Conservation (phyloP, 345 rosid species). For the Geranium rotundifolium region DNA sequence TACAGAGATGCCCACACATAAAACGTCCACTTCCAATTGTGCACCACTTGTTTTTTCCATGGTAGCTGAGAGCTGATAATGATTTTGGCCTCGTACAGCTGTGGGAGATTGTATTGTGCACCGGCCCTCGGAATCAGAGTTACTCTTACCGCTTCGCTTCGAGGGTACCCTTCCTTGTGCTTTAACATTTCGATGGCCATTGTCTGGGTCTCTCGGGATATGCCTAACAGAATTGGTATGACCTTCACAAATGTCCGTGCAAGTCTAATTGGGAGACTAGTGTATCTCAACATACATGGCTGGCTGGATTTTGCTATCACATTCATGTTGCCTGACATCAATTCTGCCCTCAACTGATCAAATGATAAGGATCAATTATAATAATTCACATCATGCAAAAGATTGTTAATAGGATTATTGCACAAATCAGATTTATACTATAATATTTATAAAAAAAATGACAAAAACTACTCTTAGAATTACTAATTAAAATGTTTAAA, state of each 20-base stretch:
- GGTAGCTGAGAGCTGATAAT: conserved; percentile 46
- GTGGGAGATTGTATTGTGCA: conserved; percentile 36
- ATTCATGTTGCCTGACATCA: conserved; percentile 33
- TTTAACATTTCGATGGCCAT: conserved; percentile 26
- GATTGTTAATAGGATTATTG: too few relatives aligned
- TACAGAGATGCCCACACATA: conserved; percentile 56
- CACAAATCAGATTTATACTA: too few relatives aligned
- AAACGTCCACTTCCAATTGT: conserved; percentile 72
- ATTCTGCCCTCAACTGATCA: conserved; percentile 54
- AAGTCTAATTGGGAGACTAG: conserved; percentile 57
- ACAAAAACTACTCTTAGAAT: too few relatives aligned
- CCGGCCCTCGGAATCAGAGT: conserved; percentile 55
- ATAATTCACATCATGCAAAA: too few relatives aligned
- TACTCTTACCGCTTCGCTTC: conserved; percentile 42
- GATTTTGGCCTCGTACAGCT: conserved; percentile 55
- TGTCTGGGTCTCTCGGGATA: conserved; percentile 58
- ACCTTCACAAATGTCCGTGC: conserved; percentile 41
- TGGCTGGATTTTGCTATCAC: conserved; percentile 48
- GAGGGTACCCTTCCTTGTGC: conserved; percentile 50
- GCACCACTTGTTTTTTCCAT: conserved; percentile 45
- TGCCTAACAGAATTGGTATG: conserved; percentile 46
- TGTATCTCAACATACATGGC: conserved; percentile 58
- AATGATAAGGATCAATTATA: not conserved
- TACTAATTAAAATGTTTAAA: too few relatives aligned
- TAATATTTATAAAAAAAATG: too few relatives aligned